Evolutionary conservation across 1,284 basidiomycete genomes (phyloP).

Genomic region (Golubevia sp.): DNA sequence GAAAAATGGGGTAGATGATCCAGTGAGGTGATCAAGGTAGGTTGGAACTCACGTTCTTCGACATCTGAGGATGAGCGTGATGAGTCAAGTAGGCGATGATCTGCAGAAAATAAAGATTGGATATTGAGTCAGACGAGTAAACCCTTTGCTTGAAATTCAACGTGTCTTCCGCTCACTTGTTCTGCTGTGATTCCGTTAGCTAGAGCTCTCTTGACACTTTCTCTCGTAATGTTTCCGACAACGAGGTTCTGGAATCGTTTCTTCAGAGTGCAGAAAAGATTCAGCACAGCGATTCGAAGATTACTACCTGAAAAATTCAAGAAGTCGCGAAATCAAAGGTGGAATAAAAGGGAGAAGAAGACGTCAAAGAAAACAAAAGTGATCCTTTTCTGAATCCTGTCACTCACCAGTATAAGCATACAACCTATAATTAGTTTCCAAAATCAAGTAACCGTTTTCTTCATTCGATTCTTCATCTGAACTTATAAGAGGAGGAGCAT

Average conservation of each 20-base stretch:
- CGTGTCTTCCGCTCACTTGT: slow-evolving; percentile 69
- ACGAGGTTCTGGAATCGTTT: slow-evolving; percentile 95
- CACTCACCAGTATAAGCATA: slow-evolving; percentile 92
- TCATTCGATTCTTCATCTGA: slow-evolving; percentile 62
- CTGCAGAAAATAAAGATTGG: slow-evolving; percentile 63
- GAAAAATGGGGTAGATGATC: too few species aligned
- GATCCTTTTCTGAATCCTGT: neutral
- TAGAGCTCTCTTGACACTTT: slow-evolving; percentile 91
- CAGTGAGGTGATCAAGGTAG: neutral
- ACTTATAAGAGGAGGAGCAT: slow-evolving; percentile 69
- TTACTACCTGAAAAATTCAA: slow-evolving; percentile 73
- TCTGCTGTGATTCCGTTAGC: slow-evolving; percentile 93
- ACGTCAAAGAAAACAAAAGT: slow-evolving; percentile 1
- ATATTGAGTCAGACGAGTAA: slow-evolving; percentile 3
- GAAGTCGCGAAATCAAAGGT: neutral
- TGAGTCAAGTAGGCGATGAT: slow-evolving; percentile 92
- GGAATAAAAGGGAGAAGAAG: neutral
- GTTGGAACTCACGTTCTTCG: slow-evolving; percentile 73
- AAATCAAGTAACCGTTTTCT: slow-evolving; percentile 75
- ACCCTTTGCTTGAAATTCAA: neutral
- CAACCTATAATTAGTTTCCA: slow-evolving; percentile 97
- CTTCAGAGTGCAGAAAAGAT: slow-evolving; percentile 88
- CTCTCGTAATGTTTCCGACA: slow-evolving; percentile 89
- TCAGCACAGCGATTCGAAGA: slow-evolving; percentile 92
- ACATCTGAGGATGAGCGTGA: slow-evolving; percentile 98